phyloP scores from a whole-genome alignment of 768 basidiomycete species.

The Aureoboletus auriporus region DNA sequence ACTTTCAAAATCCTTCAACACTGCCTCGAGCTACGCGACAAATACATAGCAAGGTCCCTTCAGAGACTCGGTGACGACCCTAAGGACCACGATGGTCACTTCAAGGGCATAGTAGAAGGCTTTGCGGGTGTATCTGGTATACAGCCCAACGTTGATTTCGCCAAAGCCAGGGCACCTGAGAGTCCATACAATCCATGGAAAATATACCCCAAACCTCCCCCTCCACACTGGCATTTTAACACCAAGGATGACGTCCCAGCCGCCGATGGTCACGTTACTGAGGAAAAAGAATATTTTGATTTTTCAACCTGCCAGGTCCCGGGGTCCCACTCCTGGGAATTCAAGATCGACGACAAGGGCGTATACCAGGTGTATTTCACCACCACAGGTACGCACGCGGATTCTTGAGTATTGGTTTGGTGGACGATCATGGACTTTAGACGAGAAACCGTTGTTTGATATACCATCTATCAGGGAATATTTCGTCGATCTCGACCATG shows the following conservation, averaged over 20 bases:
- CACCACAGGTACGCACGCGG: slow-evolving; percentile 5
- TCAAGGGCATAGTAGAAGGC: slow-evolving; percentile 62
- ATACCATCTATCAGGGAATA: slow-evolving; percentile 90
- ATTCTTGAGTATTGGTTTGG: neutral
- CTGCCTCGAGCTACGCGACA: slow-evolving; percentile 91
- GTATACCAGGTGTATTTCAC: slow-evolving; percentile 80
- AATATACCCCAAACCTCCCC: slow-evolving; percentile 90
- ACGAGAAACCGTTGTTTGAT: slow-evolving; percentile 61
- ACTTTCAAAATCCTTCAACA: slow-evolving; percentile 72
- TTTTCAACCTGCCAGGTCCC: slow-evolving; percentile 77
- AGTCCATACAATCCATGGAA: slow-evolving; percentile 64
- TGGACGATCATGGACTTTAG: slow-evolving; percentile 15
- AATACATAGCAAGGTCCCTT: slow-evolving; percentile 84
- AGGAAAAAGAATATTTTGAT: slow-evolving; percentile 51
- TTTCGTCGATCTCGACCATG: slow-evolving; percentile 91
- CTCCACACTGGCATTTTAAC: slow-evolving; percentile 94
- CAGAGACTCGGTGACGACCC: slow-evolving; percentile 97
- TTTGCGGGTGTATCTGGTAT: slow-evolving; percentile 63
- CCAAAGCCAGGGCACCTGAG: slow-evolving; percentile 19
- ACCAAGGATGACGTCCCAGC: slow-evolving; percentile 46
- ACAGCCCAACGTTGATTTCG: slow-evolving; percentile 52
- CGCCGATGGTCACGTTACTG: slow-evolving; percentile 29
- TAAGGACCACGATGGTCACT: slow-evolving; percentile 79
- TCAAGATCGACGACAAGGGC: slow-evolving; percentile 79
- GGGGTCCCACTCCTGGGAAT: slow-evolving; percentile 55